Evolutionary conservation across 176 grass and related monocot genomes (phyloP), one percentile per base, ranked within the genome.

Genomic region (Rhipidocladum racemiflorum): DNA sequence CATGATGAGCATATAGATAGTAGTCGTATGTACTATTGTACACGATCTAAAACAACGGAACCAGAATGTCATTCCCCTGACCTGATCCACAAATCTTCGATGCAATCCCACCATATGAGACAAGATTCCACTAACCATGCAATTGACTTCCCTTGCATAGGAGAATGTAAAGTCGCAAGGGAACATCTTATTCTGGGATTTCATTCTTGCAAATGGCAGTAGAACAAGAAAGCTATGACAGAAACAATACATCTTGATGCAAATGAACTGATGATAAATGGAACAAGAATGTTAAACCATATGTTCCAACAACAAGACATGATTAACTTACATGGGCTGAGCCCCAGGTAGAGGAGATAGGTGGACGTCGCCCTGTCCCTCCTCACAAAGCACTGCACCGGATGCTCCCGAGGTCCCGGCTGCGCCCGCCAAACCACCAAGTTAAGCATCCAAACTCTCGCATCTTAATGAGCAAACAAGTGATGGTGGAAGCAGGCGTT

Each of bases 301-400:
- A 40, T 75, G 30, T 61, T 65, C n/a, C n/a, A 76, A 45, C 45
- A 69, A 65, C 6, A 21, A 38, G 45, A 76, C 7, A 65, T 54
- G 57, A 75, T 74, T 36, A 32, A 76, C 89, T 93, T 85, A 99
- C 97, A 99, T 69, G 97, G 97, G 49, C 89, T 99, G 70, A 95
- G 88, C 35, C 97, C 97, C 53, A 99, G 78, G 85, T 91, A 96
- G 63, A 99, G 91, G 21, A 90, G 81, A 88, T 93, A 99, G 35
- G 97, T 96, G 61, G 97, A 96, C 30, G 91, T 87, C 7, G 91
- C 87, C 78, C 93, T 81, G 45, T 95, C 93, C 93, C 97, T 90
- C 80, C 74, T 90, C 40, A 99, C 90, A 66, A 95, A 99, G 60
- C 97, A 99, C 87, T 93, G 93, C 67, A 99, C 87, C n/a, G 97